Evolutionary conservation across 2,329 filamentous ascomycete genomes (phyloP), one percentile per base, ranked within the genome.

Genomic region (Phaeosphaeriaceae sp.): DNA sequence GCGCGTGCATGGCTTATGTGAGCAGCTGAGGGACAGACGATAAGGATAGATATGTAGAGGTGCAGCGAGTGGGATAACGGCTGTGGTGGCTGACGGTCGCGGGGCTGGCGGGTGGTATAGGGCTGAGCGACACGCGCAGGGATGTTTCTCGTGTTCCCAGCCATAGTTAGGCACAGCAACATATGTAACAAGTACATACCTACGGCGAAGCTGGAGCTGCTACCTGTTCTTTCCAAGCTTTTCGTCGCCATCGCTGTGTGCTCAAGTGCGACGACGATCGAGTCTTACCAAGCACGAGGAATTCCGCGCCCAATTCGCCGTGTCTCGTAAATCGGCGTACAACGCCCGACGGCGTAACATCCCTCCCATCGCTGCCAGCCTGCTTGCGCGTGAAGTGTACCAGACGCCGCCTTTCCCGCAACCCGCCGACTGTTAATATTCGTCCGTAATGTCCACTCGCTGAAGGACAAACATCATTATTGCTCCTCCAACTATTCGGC

Each of bases 371-470:
- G n/a, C 51, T 21, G 48, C 52, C 51, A 55, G 57, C 57, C 48
- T 36, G 31, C 15, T 17, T 42, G 48, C 53, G 27, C 41, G 58
- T 54, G 44, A 57, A 57, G 54, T 60, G 57, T 52, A 57, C 57
- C n/a, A 41, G 52, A 24, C 58, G 48, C 41, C 40, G 15, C 40
- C 50, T 15, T 27, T 41, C 19, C 40, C 46, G 22, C 25, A 41
- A 31, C 42, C 48, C 50, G 44, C 33, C 58, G 46, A 51, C 55
- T 48, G 56, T 50, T 42, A 19, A 24, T 40, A n/a, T 20, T 54
- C 46, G 45, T 42, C 51, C 59, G 59, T 42, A 41, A 67, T 69
- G 63, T 51, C 41, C 59, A 46, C 53, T 49, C 57, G 61, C 56
- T 70, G 58, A 69, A 65, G 27, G 11, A 10, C 36, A 42, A 17